phyloP scores from a whole-genome alignment of 2,329 filamentous ascomycete genomes.

The Coniosporium tulheliwenetii region DNA sequence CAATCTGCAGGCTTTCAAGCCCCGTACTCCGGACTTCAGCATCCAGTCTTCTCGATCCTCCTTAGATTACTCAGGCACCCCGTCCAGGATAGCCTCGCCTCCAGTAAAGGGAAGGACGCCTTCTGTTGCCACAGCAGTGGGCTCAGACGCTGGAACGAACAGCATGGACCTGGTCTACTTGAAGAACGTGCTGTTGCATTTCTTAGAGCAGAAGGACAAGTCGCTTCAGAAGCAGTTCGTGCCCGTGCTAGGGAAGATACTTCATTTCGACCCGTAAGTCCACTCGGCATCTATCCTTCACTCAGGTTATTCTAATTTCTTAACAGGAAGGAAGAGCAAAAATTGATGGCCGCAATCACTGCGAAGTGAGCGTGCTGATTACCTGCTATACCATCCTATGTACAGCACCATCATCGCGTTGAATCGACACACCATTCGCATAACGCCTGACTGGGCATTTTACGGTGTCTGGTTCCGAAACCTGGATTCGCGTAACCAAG shows the following conservation, averaged over 20 bases:
- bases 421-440: no score
- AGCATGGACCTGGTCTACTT: conserved; percentile 50
- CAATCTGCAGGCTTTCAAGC: conserved; percentile 24
- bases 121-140: conserved; percentile 10
- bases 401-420: no score
- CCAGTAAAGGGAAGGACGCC: conserved; percentile 20
- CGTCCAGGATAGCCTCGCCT: conserved; percentile 30
- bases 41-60: conserved; percentile 41
- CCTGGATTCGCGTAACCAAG: no score
- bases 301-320: conserved; percentile 8
- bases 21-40: conserved; percentile 22
- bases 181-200: conserved; percentile 69
- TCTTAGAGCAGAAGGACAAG: conserved; percentile 67
- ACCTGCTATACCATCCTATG: no score
- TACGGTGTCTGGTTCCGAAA: no score
- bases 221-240: conserved; percentile 61
- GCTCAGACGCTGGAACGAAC: background rate
- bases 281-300: background rate
- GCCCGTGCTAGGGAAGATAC: conserved; percentile 58
- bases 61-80: conserved; percentile 34
- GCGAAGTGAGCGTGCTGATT: conserved; percentile 20
- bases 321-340: conserved; percentile 59
- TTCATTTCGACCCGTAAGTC: conserved; percentile 62
- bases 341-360: conserved; percentile 65
- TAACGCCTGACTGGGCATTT: no score